phyloP scores from a whole-genome alignment of 1,284 basidiomycete species.

The Pascua sp. region DNA sequence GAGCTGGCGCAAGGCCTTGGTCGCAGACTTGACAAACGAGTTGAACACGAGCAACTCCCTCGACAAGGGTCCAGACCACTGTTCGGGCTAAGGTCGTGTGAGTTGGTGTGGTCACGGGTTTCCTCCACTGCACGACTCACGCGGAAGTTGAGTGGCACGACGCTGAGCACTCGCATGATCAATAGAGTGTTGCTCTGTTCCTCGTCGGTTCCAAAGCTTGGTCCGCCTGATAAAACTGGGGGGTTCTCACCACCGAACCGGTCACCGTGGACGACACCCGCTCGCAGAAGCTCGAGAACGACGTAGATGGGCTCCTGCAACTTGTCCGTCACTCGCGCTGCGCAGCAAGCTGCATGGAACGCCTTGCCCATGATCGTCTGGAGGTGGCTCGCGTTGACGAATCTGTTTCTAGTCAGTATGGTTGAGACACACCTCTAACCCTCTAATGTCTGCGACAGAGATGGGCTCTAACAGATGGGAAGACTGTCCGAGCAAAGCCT shows the following conservation, averaged over 20 bases:
- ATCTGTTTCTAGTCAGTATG: conserved; percentile 43
- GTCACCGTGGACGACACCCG: conserved; percentile 91
- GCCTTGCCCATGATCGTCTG: conserved; percentile 88
- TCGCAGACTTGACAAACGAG: conserved; percentile 86
- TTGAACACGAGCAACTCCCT: conserved; percentile 97
- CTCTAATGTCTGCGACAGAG: no score
- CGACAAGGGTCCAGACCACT: conserved; percentile 92
- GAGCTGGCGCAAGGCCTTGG: conserved; percentile 81
- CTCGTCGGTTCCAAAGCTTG: conserved; percentile 85
- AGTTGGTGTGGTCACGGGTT: not conserved
- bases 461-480: no score
- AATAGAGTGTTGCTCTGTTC: conserved; percentile 88
- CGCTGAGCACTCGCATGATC: conserved; percentile 92
- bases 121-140: conserved; percentile 52
- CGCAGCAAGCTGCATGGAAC: conserved; percentile 74
- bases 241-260: conserved; percentile 66
- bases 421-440: no score
- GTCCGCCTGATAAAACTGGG: conserved; percentile 83
- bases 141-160: conserved; percentile 89
- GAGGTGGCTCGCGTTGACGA: conserved; percentile 78
- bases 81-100: conserved; percentile 58
- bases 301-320: conserved; percentile 95
- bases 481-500: no score
- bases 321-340: conserved; percentile 86
- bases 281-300: conserved; percentile 86